Evolutionary conservation across 1,139 yeast genomes (phyloP).

Genomic region (Yamadazyma conglobata): DNA sequence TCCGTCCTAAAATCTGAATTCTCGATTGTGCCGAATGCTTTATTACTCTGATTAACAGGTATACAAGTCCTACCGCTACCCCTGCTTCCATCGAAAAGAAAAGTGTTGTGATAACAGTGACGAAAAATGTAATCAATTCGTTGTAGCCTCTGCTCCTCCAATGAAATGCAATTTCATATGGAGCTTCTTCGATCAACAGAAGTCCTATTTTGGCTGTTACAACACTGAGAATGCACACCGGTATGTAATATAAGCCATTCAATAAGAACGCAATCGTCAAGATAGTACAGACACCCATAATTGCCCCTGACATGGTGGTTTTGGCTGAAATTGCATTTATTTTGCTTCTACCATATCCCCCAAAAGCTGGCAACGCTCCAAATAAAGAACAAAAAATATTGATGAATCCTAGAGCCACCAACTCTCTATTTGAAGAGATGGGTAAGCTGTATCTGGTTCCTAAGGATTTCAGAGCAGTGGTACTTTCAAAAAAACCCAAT

Average conservation of each 20-base stretch:
- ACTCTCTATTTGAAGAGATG: conserved; percentile 70
- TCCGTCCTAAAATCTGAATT: conserved; percentile 82
- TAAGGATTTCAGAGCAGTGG: conserved; percentile 83
- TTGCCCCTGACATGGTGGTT: conserved; percentile 78
- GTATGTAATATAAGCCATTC: conserved; percentile 67
- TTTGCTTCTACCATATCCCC: conserved; percentile 93
- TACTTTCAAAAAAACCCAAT: conserved; percentile 89
- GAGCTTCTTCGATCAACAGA: conserved; percentile 81
- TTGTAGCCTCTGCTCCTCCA: conserved; percentile 69
- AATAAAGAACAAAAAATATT: conserved; percentile 65
- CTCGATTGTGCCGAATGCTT: conserved; percentile 84
- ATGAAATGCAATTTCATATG: conserved; percentile 73
- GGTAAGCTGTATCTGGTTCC: conserved; percentile 67
- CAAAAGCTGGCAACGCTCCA: conserved; percentile 89
- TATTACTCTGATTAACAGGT: conserved; percentile 76
- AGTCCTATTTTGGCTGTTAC: conserved; percentile 80
- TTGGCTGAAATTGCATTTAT: conserved; percentile 83
- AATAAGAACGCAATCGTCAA: conserved; percentile 61
- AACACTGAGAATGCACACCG: conserved; percentile 77
- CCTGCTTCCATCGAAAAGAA: conserved; percentile 89
- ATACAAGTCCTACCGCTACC: conserved; percentile 77
- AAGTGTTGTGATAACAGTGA: conserved; percentile 70
- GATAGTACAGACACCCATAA: conserved; percentile 73
- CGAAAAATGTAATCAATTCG: conserved; percentile 69
- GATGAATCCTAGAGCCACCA: conserved; percentile 78